phyloP scores from a whole-genome alignment of 2,329 filamentous ascomycete species.

The Trichoderma harzianum region DNA sequence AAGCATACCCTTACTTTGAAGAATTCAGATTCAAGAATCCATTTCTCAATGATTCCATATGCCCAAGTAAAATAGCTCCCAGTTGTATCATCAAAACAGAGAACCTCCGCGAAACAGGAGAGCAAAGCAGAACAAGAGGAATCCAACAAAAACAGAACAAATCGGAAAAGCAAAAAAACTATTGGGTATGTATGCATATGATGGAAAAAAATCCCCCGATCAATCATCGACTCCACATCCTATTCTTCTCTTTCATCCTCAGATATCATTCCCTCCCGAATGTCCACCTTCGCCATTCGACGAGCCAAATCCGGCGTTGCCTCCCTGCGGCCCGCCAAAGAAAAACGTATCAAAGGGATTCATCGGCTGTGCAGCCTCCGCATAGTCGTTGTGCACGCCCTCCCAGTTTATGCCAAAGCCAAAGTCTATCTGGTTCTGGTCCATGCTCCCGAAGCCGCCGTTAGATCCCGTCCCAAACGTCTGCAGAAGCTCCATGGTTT shows the following conservation, averaged over 20 bases:
- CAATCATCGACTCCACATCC: background rate
- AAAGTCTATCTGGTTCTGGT: conserved; percentile 57
- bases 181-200: background rate
- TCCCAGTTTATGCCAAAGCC: conserved; percentile 66
- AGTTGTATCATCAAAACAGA: background rate
- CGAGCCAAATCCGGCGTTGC: conserved; percentile 29
- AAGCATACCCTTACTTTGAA: background rate
- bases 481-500: conserved; percentile 54
- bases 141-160: background rate
- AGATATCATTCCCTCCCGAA: background rate
- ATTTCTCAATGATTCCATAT: background rate
- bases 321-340: conserved; percentile 54
- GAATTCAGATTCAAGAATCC: background rate
- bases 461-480: conserved; percentile 37
- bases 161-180: background rate
- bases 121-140: background rate
- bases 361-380: conserved; percentile 57
- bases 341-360: conserved; percentile 72
- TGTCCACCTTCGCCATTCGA: conserved; percentile 1
- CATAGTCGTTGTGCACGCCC: conserved; percentile 60
- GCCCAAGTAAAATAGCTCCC: background rate
- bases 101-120: background rate
- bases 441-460: conserved; percentile 32
- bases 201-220: background rate
- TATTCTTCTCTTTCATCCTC: background rate